Base-by-base conservation (phyloP, 2,329 filamentous ascomycete genomes). In the Talaromyces rugulosus region DNA sequence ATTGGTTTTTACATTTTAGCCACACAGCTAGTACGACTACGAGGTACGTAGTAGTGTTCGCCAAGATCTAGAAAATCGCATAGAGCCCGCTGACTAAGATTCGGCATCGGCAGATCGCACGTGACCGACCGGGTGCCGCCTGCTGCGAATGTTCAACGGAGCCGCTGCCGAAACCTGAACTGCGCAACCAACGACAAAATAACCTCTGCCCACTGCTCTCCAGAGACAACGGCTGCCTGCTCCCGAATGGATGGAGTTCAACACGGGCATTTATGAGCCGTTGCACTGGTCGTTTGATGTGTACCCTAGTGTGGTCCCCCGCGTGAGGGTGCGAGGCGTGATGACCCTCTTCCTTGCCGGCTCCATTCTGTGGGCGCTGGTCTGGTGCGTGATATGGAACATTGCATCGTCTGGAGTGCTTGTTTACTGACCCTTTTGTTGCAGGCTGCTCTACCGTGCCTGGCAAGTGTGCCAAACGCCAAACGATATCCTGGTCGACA, bases 401-500 rank as follows among this genome's bases (percentile, higher is more conserved):
- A 47, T 18, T 28, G 12, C 31, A 8, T 56, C 42, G 30, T 63
- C 23, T 60, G 61, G 18, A 27, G n/a, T 28, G 27, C 7, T 30
- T 5, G 16, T 33, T 16, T 28, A 42, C 28, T 64, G 55, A 60
- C 64, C 34, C 59, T 31, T 18, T 18, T 47, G 18, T 53, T 16
- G 9, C 27, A 95, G 91, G 92, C 84, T 96, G 64, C 82, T 92
- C 63, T 89, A 91, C 74, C 89, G 95, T 72, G 91, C 92, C 64
- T 92, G 90, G 80, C 90, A 93, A 73, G 95, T 96, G 42, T 83
- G 97, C 59, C 89, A 91, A 78, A 96, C 94, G 70, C 92, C 94
- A 28, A 92, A 96, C 61, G 91, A 94, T 62, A 88, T 96, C 66
- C 86, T 99, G 55, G 93, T 98, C 70, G 88, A 88, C 68, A 91